Conservation (phyloP, 345 rosid species). For the Murraya koenigii region DNA sequence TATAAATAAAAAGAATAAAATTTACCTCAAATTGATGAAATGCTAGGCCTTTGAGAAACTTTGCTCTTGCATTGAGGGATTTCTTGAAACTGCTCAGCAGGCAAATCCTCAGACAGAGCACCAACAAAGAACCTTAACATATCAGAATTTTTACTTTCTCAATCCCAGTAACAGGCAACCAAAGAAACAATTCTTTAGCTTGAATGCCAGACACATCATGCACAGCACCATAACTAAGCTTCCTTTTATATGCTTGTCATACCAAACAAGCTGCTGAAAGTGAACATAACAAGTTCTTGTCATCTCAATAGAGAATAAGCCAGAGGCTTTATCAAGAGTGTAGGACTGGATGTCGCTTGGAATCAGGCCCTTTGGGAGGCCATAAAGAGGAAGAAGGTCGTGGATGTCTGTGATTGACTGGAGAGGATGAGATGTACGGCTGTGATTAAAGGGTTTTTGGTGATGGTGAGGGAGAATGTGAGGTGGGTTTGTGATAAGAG, state of each 20-base stretch:
- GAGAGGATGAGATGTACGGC: slow-evolving; percentile 14
- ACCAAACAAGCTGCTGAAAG: slow-evolving; percentile 55
- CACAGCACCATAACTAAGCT: slow-evolving; percentile 58
- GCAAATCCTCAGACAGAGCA: slow-evolving; percentile 55
- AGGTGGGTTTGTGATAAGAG: slow-evolving; percentile 22
- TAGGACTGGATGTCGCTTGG: slow-evolving; percentile 61
- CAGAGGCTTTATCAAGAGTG: slow-evolving; percentile 41
- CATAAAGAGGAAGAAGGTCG: slow-evolving; percentile 62
- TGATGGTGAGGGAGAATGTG: slow-evolving; percentile 13
- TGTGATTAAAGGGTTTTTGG: not conserved
- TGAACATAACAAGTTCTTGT: slow-evolving; percentile 48
- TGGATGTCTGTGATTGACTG: slow-evolving; percentile 41
- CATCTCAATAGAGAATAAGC: slow-evolving; percentile 51
- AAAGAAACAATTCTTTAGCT: slow-evolving; percentile 62
- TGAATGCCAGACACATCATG: slow-evolving; percentile 54
- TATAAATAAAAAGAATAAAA: not conserved
- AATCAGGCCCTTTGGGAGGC: slow-evolving; percentile 69
- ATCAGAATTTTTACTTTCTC: slow-evolving; percentile 36
- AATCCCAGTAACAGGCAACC: slow-evolving; percentile 67
- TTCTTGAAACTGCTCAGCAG: slow-evolving; percentile 50
- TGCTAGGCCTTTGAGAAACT: slow-evolving; percentile 7
- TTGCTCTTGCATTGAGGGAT: slow-evolving; percentile 55
- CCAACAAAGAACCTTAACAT: slow-evolving; percentile 76
- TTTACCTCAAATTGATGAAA: slow-evolving; percentile 33
- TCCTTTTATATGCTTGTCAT: slow-evolving; percentile 47